Percentiles rank a stretch among this genome's conserved stretches.
phyloP scores from a whole-genome alignment of 225 moss, liverwort and hornwort genomes.

The Physcomitrellopsis africana region DNA sequence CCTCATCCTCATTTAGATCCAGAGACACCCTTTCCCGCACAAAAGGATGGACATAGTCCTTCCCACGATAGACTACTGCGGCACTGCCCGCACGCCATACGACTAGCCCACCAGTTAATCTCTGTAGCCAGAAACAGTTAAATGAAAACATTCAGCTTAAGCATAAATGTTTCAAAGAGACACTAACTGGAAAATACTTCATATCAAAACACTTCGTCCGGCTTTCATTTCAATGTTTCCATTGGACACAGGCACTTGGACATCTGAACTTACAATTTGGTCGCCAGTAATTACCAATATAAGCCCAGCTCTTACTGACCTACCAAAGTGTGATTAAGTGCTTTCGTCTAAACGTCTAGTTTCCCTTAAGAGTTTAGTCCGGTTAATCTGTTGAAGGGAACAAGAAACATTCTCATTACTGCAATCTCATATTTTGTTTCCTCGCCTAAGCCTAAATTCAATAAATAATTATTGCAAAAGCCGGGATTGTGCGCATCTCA shows the following conservation, averaged over 20 bases:
- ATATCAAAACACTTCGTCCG: background rate
- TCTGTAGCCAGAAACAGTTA: constrained; percentile 54
- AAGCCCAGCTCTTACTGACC: constrained; percentile 3
- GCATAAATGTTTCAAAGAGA: background rate
- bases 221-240: constrained; percentile 6
- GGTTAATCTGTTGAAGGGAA: no score
- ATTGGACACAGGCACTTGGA: constrained; percentile 21
- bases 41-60: constrained; percentile 83
- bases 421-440: background rate
- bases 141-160: constrained; percentile 1
- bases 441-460: background rate
- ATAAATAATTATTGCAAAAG: background rate
- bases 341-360: constrained; percentile 7
- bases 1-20: constrained; percentile 43
- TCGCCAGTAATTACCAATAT: background rate
- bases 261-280: background rate
- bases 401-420: background rate
- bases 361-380: constrained; percentile 4
- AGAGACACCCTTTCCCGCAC: constrained; percentile 49
- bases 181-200: background rate
- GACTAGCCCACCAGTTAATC: constrained; percentile 85
- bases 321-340: constrained; percentile 1
- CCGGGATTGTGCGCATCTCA: background rate
- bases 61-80: constrained; percentile 85
- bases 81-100: constrained; percentile 97